phyloP scores from a whole-genome alignment of 305 asterid species.

The Solanum hybrid region DNA sequence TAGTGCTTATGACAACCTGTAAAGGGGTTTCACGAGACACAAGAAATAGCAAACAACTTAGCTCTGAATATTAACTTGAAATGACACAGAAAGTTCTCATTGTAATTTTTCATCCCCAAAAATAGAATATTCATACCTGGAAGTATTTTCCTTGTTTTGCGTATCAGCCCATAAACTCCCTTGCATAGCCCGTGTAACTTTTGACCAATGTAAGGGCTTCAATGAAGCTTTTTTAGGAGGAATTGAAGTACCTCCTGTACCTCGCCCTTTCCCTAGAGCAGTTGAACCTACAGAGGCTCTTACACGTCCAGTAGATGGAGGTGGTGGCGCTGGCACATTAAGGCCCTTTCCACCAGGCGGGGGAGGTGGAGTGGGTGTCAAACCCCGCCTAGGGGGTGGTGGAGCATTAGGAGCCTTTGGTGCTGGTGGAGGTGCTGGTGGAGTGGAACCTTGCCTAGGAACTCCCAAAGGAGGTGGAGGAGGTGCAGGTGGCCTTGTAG shows the following conservation, averaged over 20 bases:
- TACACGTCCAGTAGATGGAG: slow-evolving; percentile 61
- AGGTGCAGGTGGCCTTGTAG: slow-evolving; percentile 18
- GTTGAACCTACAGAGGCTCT: slow-evolving; percentile 42
- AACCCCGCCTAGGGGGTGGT: slow-evolving; percentile 40
- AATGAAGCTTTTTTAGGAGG: slow-evolving; percentile 79
- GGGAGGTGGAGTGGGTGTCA: slow-evolving; percentile 52
- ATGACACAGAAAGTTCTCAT: neutral
- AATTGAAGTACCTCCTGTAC: slow-evolving; percentile 49
- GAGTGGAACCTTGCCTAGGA: slow-evolving; percentile 14
- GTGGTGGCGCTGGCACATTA: slow-evolving; percentile 63
- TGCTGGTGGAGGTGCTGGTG: slow-evolving; percentile 19
- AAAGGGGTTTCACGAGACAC: neutral
- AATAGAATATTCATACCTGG: slow-evolving; percentile 47
- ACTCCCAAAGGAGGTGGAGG: slow-evolving; percentile 24
- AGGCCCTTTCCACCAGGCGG: slow-evolving; percentile 57
- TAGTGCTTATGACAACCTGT: neutral
- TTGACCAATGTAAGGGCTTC: slow-evolving; percentile 95
- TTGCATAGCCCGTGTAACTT: slow-evolving; percentile 93
- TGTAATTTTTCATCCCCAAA: slow-evolving; percentile 4
- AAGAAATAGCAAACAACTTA: slow-evolving; percentile 8
- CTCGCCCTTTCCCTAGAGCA: slow-evolving; percentile 44
- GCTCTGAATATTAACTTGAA: neutral
- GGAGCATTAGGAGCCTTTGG: slow-evolving; percentile 36
- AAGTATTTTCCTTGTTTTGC: slow-evolving; percentile 59
- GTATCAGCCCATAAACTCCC: slow-evolving; percentile 99